Evolutionary conservation across 2,329 filamentous ascomycete species (phyloP).

Genomic region (Penicillium griseofulvum): DNA sequence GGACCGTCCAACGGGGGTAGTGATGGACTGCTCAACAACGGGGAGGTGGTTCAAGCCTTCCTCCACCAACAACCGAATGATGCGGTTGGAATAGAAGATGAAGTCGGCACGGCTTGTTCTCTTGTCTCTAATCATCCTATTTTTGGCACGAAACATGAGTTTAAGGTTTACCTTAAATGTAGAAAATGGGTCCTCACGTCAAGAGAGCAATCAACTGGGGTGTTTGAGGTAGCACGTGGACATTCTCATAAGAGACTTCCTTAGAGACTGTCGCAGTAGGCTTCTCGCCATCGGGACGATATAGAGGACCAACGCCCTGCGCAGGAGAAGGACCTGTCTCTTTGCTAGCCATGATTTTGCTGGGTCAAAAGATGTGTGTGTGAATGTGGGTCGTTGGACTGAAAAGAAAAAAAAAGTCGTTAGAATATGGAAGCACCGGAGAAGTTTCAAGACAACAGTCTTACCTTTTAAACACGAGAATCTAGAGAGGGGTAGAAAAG

Average conservation of each 20-base stretch:
- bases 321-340: conserved; percentile 47
- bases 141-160: conserved; percentile 12
- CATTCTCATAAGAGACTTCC: conserved; percentile 76
- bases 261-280: conserved; percentile 87
- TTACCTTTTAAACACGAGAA: background rate
- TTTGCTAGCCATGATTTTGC: conserved; percentile 26
- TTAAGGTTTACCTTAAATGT: conserved; percentile 1
- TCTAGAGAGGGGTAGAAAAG: conserved; percentile 2
- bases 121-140: conserved; percentile 91
- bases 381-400: background rate
- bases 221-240: conserved; percentile 86
- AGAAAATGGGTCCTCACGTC: conserved; percentile 66
- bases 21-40: conserved; percentile 82
- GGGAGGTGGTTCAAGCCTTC: conserved; percentile 96
- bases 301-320: conserved; percentile 75
- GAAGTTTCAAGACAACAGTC: background rate
- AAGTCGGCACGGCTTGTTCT: conserved; percentile 90
- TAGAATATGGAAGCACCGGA: background rate
- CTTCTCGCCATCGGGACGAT: conserved; percentile 72
- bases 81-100: conserved; percentile 98
- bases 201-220: conserved; percentile 95
- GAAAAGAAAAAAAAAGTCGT: background rate
- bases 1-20: conserved; percentile 80
- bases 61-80: conserved; percentile 93
- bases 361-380: background rate